Conservation (phyloP, 2,329 filamentous ascomycete genomes). For the Verticillium alfalfae region DNA sequence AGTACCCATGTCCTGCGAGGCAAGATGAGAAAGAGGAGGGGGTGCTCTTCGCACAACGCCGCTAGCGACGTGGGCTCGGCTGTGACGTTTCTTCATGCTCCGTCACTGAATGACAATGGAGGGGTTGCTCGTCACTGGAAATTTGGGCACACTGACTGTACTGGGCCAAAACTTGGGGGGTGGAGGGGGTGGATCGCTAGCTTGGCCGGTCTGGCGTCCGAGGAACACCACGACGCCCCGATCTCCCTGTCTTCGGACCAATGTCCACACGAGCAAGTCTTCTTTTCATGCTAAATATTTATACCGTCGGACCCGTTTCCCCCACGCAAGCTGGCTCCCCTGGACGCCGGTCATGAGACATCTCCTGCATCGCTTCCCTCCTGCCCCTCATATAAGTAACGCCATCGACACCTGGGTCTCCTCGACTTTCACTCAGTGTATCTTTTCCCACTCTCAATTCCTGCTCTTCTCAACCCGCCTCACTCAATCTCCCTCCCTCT, state of each 20-base stretch:
- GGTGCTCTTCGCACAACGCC: background rate
- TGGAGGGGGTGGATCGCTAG: constrained; percentile 3
- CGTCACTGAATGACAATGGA: background rate
- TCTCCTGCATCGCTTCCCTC: constrained; percentile 9
- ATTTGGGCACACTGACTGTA: background rate
- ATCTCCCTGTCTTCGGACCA: constrained; percentile 24
- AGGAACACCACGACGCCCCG: constrained; percentile 14
- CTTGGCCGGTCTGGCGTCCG: constrained; percentile 9
- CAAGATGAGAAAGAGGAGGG: background rate
- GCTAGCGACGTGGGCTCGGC: background rate
- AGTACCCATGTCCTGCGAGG: background rate
- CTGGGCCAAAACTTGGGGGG: background rate
- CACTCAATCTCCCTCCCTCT: constrained; percentile 3
- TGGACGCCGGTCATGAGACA: constrained; percentile 25
- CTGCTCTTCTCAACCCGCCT: constrained; percentile 4
- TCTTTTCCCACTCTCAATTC: constrained; percentile 11
- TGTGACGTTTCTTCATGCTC: background rate
- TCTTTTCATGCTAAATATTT: constrained; percentile 19
- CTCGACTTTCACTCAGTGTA: constrained; percentile 7
- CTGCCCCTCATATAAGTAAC: constrained; percentile 18
- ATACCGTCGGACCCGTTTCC: constrained; percentile 16
- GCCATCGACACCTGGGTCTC: background rate
- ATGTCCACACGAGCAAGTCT: constrained; percentile 26
- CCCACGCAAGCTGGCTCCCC: constrained; percentile 16
- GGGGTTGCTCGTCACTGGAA: background rate